A percentile compares a stretch with the other conserved stretches of the same genome.
Evolutionary conservation across 257 asterid genomes (phyloP).

Genomic region (Mentha longifolia): DNA sequence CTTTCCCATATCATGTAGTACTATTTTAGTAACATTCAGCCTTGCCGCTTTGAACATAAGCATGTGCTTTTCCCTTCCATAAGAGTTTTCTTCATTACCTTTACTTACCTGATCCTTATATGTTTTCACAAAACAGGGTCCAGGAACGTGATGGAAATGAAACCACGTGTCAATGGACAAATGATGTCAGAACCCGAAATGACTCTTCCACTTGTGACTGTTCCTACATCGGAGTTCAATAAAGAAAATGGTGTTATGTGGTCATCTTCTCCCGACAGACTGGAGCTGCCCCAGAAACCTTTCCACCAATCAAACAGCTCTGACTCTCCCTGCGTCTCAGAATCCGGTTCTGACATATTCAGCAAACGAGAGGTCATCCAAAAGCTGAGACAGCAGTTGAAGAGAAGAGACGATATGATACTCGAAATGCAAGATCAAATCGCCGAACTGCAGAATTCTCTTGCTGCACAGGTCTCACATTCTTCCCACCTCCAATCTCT

Average conservation of each 20-base stretch:
- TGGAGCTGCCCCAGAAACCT: conserved; percentile 85
- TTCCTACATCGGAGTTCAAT: conserved; percentile 61
- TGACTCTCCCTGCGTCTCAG: conserved; percentile 87
- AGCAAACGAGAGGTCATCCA: conserved; percentile 89
- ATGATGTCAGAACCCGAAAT: conserved; percentile 58
- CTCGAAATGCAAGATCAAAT: conserved; percentile 95
- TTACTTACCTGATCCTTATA: neutral
- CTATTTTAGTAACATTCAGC: conserved; percentile 17
- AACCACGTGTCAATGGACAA: conserved; percentile 65
- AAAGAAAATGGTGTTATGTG: conserved; percentile 76
- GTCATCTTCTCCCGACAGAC: conserved; percentile 83
- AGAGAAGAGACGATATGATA: conserved; percentile 90
- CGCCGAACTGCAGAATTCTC: conserved; percentile 66
- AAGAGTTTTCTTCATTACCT: neutral
- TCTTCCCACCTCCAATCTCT: conserved; percentile 75
- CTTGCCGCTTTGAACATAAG: conserved; percentile 15
- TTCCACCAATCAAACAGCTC: conserved; percentile 89
- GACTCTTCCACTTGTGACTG: conserved; percentile 74
- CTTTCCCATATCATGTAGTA: neutral
- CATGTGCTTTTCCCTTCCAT: neutral
- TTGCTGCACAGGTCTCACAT: conserved; percentile 61
- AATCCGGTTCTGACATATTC: conserved; percentile 89
- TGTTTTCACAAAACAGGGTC: conserved; percentile 48
- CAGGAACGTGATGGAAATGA: conserved; percentile 51
- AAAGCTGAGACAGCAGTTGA: conserved; percentile 85